Conservation (phyloP, 306 rosid species). For the Myrica gale region DNA sequence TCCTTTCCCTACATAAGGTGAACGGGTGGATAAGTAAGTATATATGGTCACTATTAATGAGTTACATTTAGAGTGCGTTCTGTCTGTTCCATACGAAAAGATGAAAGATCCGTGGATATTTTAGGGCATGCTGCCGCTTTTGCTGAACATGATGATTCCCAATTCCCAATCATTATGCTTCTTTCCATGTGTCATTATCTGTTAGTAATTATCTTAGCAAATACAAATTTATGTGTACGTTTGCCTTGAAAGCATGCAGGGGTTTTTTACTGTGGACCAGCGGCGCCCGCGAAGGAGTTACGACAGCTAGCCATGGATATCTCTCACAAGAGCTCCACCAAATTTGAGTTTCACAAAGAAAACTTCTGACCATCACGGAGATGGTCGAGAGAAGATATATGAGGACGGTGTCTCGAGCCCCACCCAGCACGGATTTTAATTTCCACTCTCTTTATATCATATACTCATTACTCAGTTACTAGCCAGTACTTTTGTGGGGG, state of each 20-base stretch:
- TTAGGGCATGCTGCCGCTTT: too few relatives aligned
- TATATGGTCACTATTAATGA: neutral
- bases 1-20: neutral
- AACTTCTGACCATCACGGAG: constrained; percentile 38
- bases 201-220: neutral
- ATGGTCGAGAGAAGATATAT: neutral
- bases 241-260: constrained; percentile 37
- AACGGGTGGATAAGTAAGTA: neutral
- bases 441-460: too few relatives aligned
- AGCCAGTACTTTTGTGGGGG: too few relatives aligned
- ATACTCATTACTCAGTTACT: too few relatives aligned
- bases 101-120: neutral
- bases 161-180: too few relatives aligned
- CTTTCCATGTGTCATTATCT: neutral
- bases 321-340: constrained; percentile 50
- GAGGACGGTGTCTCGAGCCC: constrained; percentile 15
- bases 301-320: constrained; percentile 48
- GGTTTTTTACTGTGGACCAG: constrained; percentile 64
- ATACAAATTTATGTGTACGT: neutral
- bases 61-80: neutral
- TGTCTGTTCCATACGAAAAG: neutral
- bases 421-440: neutral
- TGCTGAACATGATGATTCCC: neutral
- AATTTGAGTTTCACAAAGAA: constrained; percentile 56
- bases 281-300: constrained; percentile 37